Evolutionary conservation across 805 yeast genomes (phyloP).

Genomic region (Pichia kluyveri): DNA sequence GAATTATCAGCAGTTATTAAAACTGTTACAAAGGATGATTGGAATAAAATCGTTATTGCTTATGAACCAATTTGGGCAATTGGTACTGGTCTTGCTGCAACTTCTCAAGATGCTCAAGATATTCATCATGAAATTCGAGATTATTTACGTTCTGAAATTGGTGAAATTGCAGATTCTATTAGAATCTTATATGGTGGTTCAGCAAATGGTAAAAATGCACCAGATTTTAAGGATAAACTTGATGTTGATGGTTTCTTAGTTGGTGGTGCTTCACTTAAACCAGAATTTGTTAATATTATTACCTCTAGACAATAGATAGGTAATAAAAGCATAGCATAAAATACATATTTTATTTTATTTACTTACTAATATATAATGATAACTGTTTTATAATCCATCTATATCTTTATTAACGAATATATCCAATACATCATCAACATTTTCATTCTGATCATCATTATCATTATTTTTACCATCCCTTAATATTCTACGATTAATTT

Average conservation of each 20-base stretch:
- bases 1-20: constrained; percentile 85
- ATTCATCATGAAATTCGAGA: constrained; percentile 85
- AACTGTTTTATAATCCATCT: background rate
- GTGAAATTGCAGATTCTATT: constrained; percentile 66
- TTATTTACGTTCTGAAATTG: constrained; percentile 69
- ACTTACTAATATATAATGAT: too few relatives aligned
- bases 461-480: background rate
- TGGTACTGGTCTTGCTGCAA: constrained; percentile 98
- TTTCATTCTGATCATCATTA: too few relatives aligned
- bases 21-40: constrained; percentile 53
- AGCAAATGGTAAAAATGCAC: constrained; percentile 90
- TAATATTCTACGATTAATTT: constrained; percentile 29
- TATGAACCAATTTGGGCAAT: constrained; percentile 99
- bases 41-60: constrained; percentile 90
- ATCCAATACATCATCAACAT: background rate
- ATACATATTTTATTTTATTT: background rate
- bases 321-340: constrained; percentile 28
- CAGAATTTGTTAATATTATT: constrained; percentile 93
- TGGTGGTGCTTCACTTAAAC: constrained; percentile 98
- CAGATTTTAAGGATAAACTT: constrained; percentile 79
- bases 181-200: constrained; percentile 99
- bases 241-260: constrained; percentile 98
- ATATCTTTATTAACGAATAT: background rate
- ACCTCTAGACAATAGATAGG: constrained; percentile 67
- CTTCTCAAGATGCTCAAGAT: constrained; percentile 96